Evolutionary conservation across 768 basidiomycete species (phyloP), one percentile per base, ranked within the genome.

Genomic region (button mushroom (Agaricus bisporus)): DNA sequence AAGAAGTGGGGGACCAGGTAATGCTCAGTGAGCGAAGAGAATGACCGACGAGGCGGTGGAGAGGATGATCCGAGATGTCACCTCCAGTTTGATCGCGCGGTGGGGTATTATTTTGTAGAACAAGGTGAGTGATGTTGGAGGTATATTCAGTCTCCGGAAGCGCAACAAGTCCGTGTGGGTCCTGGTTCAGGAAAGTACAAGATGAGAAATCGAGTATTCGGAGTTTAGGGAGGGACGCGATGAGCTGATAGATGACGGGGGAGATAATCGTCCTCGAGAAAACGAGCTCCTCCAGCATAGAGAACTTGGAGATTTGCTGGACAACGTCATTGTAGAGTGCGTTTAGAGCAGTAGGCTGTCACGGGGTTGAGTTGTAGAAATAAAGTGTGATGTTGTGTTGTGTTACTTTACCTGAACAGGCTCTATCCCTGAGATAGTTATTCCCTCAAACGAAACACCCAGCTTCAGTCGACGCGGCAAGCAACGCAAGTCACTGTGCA

Each of bases 201-300:
- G 61, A 54, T 11, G 41, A 49, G 20, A 68, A 48, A 42, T 28
- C 56, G 10, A 68, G 58, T 8, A 57, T 55, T n/a, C 60, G 63
- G 12, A 68, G 60, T 6, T 59, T 57, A 3, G 67, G 62, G 41
- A 67, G 59, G 6, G 51, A 41, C 0, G 58, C 62, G 10, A 67
- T 43, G 11, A 66, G 57, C 2, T 56, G 59, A 56, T 68, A 68
- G 11, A 60, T 46, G 22, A 63, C 56, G 1, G 64, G 63, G 3
- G 67, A 64, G 25, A 68, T 51, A 3, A 58, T 52, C 11, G 65
- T 67, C 12, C 56, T 56, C 14, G 51, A 42, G 29, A 68, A 56
- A 8, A 60, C 51, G 41, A 68, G 56, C 29, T 64, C 62, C 10
- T 59, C 51, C 1, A 68, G 56, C 43, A 54, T 58, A 22, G 61